Conservation (phyloP, 768 basidiomycete genomes). For the Collybia sordida region DNA sequence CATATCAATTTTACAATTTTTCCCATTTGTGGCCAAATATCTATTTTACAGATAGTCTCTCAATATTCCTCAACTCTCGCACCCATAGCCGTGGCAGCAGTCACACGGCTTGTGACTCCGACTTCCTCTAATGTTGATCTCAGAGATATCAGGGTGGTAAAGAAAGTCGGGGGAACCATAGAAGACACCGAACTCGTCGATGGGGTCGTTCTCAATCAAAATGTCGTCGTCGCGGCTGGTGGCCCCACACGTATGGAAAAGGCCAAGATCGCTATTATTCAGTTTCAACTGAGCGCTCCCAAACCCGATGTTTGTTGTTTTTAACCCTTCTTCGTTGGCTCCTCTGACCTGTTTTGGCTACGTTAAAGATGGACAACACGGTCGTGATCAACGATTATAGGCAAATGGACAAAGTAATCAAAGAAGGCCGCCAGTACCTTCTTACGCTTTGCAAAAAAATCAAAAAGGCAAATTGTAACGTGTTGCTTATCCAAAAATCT, state of each 20-base stretch:
- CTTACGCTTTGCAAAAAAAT: conserved; percentile 99
- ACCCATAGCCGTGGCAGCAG: conserved; percentile 98
- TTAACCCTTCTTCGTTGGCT: neutral
- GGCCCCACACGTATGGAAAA: conserved; percentile 96
- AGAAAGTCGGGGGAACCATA: conserved; percentile 98
- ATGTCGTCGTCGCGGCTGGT: conserved; percentile 85
- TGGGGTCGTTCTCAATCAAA: conserved; percentile 97
- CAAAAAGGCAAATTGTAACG: conserved; percentile 99
- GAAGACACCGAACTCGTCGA: conserved; percentile 98
- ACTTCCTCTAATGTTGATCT: conserved; percentile 95
- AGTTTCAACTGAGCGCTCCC: conserved; percentile 96
- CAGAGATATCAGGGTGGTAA: conserved; percentile 93
- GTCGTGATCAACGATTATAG: conserved; percentile 99
- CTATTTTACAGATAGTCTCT: conserved; percentile 79
- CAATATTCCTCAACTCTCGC: conserved; percentile 98
- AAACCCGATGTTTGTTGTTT: conserved; percentile 86
- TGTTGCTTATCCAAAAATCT: conserved; percentile 98
- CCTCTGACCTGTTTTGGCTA: conserved; percentile 11
- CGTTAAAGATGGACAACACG: conserved; percentile 94
- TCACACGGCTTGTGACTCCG: conserved; percentile 85
- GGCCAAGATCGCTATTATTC: conserved; percentile 96
- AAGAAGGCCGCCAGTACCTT: conserved; percentile 97
- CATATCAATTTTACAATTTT: conserved; percentile 7
- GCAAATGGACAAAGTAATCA: conserved; percentile 99
- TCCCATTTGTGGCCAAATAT: conserved; percentile 3